Base-by-base conservation (phyloP, 345 rosid species). In the Rhodomyrtus tomentosa region DNA sequence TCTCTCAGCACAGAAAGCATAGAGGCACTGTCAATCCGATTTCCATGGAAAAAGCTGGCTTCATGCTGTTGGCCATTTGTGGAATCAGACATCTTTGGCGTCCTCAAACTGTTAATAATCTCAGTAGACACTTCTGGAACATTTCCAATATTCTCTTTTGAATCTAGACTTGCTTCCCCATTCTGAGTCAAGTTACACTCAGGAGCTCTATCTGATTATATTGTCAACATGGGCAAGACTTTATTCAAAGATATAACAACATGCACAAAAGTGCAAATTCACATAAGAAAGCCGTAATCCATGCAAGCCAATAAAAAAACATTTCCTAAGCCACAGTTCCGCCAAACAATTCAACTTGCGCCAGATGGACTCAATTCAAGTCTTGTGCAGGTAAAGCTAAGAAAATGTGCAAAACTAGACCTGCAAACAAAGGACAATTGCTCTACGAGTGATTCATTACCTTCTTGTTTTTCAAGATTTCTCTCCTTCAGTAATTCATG, bases 401-500 rank as follows among this genome's bases (percentile, higher is more conserved):
- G 16, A 51, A 56, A 51, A 81, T 49, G n/a, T 81, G 53, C 83
- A 81, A 51, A 29, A 81, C 53, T 58, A 40, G 36, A 32, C 50
- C 32, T 55, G 53, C 68, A 40, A 38, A 40, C 45, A 53, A 82
- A 52, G 53, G 42, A 84, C 22, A 25, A 51, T 32, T 21, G 25
- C 32, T 49, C 0, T 18, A 50, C 50, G 32, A 85, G 27, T 54
- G 55, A 83, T 12, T 81, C 52, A 86, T 27, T 82, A 93, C 93
- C 97, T 92, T 88, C 90, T 87, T 68, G 88, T 83, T 88, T 91
- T 85, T 95, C 94, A 88, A 89, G 87, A 82, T 93, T 90, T 89
- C 92, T 95, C 89, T 91, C 90, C 91, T 92, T 92, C 93, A 95
- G 86, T 84, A 93, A 45, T 81, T 91, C 91, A 85, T 92, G 94